Conservation (phyloP, 2,329 filamentous ascomycete species). For the Phoma sp. region DNA sequence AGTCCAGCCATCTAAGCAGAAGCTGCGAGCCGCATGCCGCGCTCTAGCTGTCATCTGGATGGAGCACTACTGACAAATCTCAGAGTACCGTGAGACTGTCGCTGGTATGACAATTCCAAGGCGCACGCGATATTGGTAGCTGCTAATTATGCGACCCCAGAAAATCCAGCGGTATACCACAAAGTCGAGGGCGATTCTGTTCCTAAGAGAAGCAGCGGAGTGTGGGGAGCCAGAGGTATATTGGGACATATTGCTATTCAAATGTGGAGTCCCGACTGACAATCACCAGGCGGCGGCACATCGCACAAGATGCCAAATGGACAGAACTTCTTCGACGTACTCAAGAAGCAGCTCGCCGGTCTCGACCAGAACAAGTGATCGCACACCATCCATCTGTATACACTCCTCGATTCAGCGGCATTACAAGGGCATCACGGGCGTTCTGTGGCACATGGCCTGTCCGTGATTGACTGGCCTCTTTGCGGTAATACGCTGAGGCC, state of each 20-base stretch:
- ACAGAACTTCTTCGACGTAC: slow-evolving; percentile 53
- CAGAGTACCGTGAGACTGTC: slow-evolving; percentile 39
- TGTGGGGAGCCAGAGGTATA: slow-evolving; percentile 51
- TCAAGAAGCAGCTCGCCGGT: slow-evolving; percentile 53
- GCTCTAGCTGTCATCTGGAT: not conserved
- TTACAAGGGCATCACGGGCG: slow-evolving; percentile 44
- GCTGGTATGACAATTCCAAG: slow-evolving; percentile 28
- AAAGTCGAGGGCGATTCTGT: slow-evolving; percentile 50
- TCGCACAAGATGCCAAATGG: slow-evolving; percentile 52
- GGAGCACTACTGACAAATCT: slow-evolving; percentile 25
- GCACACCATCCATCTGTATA: slow-evolving; percentile 24
- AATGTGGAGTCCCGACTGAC: slow-evolving; percentile 20
- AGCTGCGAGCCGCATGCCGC: not conserved
- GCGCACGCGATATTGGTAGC: slow-evolving; percentile 9
- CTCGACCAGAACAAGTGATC: slow-evolving; percentile 48
- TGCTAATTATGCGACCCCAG: slow-evolving; percentile 31
- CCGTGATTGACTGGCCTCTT: slow-evolving; percentile 15
- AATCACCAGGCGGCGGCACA: slow-evolving; percentile 37
- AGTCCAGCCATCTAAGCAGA: slow-evolving; percentile 17
- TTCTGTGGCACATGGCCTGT: slow-evolving; percentile 33
- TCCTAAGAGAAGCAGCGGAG: slow-evolving; percentile 44
- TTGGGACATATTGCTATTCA: not conserved
- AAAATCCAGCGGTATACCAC: slow-evolving; percentile 43
- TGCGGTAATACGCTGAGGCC: slow-evolving; percentile 21
- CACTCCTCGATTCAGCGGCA: slow-evolving; percentile 41